A percentile compares a stretch with the other conserved stretches of the same genome.
Evolutionary conservation across 495 filamentous ascomycete species (phyloP).

Genomic region (Lichina pygmaea): DNA sequence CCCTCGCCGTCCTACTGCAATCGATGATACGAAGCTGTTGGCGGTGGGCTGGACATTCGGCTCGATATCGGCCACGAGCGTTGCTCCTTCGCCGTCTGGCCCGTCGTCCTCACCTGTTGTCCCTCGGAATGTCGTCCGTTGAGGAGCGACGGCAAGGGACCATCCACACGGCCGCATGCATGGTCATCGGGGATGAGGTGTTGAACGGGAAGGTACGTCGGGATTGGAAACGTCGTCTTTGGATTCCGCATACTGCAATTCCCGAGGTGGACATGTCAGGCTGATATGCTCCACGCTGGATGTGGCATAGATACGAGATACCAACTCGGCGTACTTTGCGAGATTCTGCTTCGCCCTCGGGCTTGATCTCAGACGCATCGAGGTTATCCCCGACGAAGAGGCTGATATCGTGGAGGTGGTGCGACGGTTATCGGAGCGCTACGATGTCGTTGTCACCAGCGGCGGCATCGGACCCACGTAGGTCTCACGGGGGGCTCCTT

Average conservation of each 20-base stretch:
- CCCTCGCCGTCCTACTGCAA: too few relatives aligned
- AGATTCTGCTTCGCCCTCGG: constrained; percentile 83
- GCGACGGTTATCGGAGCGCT: constrained; percentile 56
- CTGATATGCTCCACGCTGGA: not conserved
- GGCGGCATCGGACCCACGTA: constrained; percentile 91
- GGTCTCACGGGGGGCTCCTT: constrained; percentile 6
- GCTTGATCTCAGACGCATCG: constrained; percentile 67
- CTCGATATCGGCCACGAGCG: too few relatives aligned
- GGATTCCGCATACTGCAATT: too few relatives aligned
- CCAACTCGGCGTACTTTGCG: constrained; percentile 76
- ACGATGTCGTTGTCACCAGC: constrained; percentile 82
- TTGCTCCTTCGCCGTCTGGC: too few relatives aligned
- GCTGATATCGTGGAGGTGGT: constrained; percentile 71
- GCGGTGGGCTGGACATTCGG: too few relatives aligned
- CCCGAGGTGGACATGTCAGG: not conserved
- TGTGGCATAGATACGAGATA: constrained; percentile 41
- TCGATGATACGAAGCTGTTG: too few relatives aligned
- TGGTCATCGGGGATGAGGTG: constrained; percentile 94
- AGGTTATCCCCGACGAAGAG: constrained; percentile 83
- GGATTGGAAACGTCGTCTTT: too few relatives aligned
- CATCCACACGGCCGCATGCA: constrained; percentile 74
- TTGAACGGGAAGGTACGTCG: constrained; percentile 68
- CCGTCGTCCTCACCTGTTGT: too few relatives aligned
- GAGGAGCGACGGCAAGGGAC: constrained; percentile 26
- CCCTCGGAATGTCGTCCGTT: constrained; percentile 6